These are phyloP conservation scores for Danielia oregonensis DNA, from an alignment of 805 yeast genomes.

Conservation along the genomic window DNA sequence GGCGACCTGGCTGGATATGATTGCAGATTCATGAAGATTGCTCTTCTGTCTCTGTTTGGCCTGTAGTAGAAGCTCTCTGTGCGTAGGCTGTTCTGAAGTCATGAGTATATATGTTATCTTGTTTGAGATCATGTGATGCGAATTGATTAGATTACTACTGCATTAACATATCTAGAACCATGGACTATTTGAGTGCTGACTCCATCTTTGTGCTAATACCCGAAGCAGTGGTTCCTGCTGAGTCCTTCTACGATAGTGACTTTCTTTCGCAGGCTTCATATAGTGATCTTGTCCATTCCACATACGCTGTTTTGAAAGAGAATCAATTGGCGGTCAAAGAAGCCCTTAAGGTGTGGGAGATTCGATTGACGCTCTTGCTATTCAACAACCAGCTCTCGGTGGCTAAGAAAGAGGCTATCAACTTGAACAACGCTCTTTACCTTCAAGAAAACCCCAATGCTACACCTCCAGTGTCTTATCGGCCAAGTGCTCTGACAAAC, in stretches of 20 bases:
- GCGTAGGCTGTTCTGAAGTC: conserved; percentile 13
- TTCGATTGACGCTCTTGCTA: conserved; percentile 27
- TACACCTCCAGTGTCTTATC: not conserved
- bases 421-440: conserved; percentile 33
- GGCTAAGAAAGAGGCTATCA: conserved; percentile 37
- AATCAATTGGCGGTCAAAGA: conserved; percentile 6
- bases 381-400: conserved; percentile 26
- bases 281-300: conserved; percentile 8
- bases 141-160: too few species aligned
- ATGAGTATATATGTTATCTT: conserved; percentile 1
- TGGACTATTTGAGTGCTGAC: not conserved
- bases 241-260: conserved; percentile 4
- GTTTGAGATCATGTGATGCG: too few species aligned
- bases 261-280: conserved; percentile 6
- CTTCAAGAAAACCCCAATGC: conserved; percentile 23
- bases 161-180: not conserved
- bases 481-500: not conserved
- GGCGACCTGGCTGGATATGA: conserved; percentile 24
- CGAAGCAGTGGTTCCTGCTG: not conserved
- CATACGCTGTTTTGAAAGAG: conserved; percentile 8
- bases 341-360: conserved; percentile 30
- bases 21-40: conserved; percentile 24
- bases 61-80: conserved; percentile 23
- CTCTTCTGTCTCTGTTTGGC: conserved; percentile 34
- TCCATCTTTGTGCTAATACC: not conserved